Evolutionary conservation across 352 stramenopile genomes (phyloP), one percentile per base, ranked within the genome.

Genomic region (Globisporangium middletonii): DNA sequence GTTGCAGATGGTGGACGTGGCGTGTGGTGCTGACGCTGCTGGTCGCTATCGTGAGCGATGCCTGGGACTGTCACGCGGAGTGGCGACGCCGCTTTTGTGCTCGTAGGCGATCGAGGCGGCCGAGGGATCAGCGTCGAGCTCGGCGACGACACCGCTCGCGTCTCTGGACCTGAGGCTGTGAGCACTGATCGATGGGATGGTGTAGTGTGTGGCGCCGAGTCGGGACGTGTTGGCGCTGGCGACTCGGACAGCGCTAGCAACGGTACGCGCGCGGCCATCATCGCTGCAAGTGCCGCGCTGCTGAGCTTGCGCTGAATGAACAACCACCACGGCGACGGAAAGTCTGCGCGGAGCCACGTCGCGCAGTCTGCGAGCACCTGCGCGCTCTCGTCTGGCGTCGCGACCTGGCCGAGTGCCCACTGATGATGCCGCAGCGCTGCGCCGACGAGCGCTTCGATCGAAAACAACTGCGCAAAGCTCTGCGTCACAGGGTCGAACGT

Each of bases 401-500:
- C 61, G 23, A 71, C 55, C 38, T 90, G 75, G 5, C 64, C 69
- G 13, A 88, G 49, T 18, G 80, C 63, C 80, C 77, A 90, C 68
- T 83, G 78, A 37, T 89, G 80, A 44, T 85, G 76, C 0, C 75
- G 67, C 55, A 91, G 72, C 37, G 63, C 69, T 33, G 73, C 64
- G 0, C 70, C 73, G 12, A 78, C 66, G 3, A 91, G 66, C n/a
- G 67, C 67, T 44, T 91, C 80, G 18, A 88, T 50, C 45, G 79
- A 76, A 27, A 78, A 90, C 50, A 94, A 53, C 7, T 71, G 69
- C 12, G 77, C 84, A 57, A 79, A 89, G 33, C 65, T 84, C 41
- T 64, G 60, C 0, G 69, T 75, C 27, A 83, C 57, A 2, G 79
- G 79, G 19, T 94, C 77, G 57, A 87, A 94, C 4, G 84, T 94